phyloP scores from a whole-genome alignment of 75 land plant species.

The Picea sitchensis region DNA sequence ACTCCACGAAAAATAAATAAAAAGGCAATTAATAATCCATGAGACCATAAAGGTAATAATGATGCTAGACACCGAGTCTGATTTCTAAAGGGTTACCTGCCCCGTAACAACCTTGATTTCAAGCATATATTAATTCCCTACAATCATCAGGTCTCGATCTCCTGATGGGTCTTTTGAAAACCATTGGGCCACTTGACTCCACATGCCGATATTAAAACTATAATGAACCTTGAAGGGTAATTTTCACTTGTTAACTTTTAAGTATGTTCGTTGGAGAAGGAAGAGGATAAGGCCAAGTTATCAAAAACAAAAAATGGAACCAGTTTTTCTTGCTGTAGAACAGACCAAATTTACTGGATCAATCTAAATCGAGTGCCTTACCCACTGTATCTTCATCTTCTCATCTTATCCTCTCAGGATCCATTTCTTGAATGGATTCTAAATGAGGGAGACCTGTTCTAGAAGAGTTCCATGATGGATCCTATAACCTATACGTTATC shows the following conservation, averaged over 20 bases:
- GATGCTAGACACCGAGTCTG: background rate
- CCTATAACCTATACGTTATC: no score
- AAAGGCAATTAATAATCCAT: no score
- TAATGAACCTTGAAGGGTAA: background rate
- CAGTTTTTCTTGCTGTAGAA: background rate
- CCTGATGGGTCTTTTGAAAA: background rate
- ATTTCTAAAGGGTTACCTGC: background rate
- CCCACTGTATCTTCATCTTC: no score
- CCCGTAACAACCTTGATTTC: no score
- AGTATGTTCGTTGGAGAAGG: background rate
- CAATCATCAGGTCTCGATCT: background rate
- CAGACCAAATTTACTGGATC: background rate
- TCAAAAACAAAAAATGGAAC: background rate
- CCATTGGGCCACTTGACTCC: background rate
- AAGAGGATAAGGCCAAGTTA: background rate
- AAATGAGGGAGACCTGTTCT: no score
- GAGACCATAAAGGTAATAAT: background rate
- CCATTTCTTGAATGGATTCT: no score
- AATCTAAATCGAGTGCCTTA: no score
- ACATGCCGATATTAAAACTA: background rate
- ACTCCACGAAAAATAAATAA: background rate
- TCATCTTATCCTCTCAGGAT: no score
- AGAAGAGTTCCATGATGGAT: no score
- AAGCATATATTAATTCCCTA: background rate
- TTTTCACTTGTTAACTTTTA: background rate